Evolutionary conservation across 164 flowering plant species (phyloP).

Genomic region (Tetracentron sinense): DNA sequence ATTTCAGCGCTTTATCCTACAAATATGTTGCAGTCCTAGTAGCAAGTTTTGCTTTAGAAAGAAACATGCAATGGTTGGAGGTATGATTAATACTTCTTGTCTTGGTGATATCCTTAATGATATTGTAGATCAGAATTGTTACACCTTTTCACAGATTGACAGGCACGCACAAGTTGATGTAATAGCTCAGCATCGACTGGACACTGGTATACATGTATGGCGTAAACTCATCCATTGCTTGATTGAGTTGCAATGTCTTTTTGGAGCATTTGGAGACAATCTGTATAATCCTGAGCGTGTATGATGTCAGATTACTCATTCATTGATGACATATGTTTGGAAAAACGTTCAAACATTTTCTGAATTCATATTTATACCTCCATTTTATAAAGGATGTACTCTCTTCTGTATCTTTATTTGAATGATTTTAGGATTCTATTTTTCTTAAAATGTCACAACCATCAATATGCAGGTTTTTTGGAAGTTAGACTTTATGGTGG

Average conservation of each 20-base stretch:
- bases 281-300: slow-evolving; percentile 56
- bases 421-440: not conserved
- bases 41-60: slow-evolving; percentile 94
- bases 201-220: slow-evolving; percentile 78
- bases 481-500: slow-evolving; percentile 92
- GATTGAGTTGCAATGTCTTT: slow-evolving; percentile 73
- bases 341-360: not conserved
- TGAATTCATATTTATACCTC: not conserved
- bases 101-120: not conserved
- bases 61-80: slow-evolving; percentile 94
- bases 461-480: slow-evolving; percentile 62
- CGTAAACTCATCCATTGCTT: slow-evolving; percentile 83
- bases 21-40: slow-evolving; percentile 94
- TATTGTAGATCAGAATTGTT: not conserved
- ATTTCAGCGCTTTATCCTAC: slow-evolving; percentile 77
- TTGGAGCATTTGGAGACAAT: slow-evolving; percentile 60
- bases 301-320: slow-evolving; percentile 26
- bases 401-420: not conserved
- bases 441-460: not conserved
- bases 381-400: not conserved
- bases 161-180: slow-evolving; percentile 76
- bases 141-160: slow-evolving; percentile 60
- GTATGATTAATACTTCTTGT: slow-evolving; percentile 30
- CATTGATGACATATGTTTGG: slow-evolving; percentile 3
- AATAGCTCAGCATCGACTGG: slow-evolving; percentile 48